Base-by-base conservation (phyloP, 2,329 filamentous ascomycete genomes). In the Pseudogymnoascus sp. region DNA sequence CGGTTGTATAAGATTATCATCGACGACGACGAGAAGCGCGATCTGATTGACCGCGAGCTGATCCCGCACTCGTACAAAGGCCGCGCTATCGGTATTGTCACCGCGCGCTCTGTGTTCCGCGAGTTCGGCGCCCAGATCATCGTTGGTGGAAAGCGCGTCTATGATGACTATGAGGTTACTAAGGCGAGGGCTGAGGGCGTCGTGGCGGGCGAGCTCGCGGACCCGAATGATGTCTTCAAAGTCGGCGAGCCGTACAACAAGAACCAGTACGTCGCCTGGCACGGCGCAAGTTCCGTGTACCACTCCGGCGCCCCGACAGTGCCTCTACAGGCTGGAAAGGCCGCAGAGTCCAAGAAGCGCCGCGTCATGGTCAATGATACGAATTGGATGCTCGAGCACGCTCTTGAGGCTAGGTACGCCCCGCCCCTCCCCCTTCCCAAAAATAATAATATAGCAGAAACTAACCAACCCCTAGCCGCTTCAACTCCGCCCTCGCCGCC, bases 61-160 rank as follows among this genome's bases (percentile, higher is more conserved):
- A 96, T 99, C 68, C 95, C 95, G 1, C 95, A 97, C 79, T 96
- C 92, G 28, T 99, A 99, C 85, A 99, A 98, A 77, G 95, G 95
- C 66, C 90, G 95, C 62, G 92, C 93, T 4, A 99, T 99, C 75
- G 95, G 95, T 75, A 92, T 99, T 28, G 93, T 97, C 57, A 97
- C 95, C 14, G 95, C 95, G 60, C 88, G 95, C 54, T 98, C 95
- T 1, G 95, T 99, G 14, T 99, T 98, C 76, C 86, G 95, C 65
- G 95, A 99, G 75, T 99, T 99, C 70, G 95, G 95, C 65, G 90
- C 95, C 6, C 86, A 91, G 67, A 99, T 99, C 71, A 85, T 99
- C 64, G 92, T 99, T 21, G 95, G 92, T 19, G 95, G 95, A 62
- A 90, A 88, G 72, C 88, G 88, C 73, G 83, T 99, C 70, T 82